Conservation (phyloP, 352 stramenopile genomes). For the Pilasporangium apinafurcum region DNA sequence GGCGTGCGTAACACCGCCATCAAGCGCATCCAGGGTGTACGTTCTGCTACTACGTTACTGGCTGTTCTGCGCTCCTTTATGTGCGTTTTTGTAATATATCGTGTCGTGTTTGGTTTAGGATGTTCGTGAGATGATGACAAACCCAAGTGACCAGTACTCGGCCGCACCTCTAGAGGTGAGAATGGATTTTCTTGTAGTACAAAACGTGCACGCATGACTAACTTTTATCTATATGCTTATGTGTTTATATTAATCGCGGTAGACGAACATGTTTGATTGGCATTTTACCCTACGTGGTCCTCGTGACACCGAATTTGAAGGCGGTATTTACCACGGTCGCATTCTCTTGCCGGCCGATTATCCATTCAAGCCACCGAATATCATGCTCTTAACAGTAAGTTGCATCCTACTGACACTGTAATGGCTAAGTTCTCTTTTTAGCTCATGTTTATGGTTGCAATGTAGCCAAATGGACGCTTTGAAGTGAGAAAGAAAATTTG, state of each 20-base stretch:
- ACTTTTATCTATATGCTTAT: not conserved
- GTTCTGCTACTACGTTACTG: conserved; percentile 2
- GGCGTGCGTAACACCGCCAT: conserved; percentile 75
- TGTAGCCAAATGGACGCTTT: conserved; percentile 93
- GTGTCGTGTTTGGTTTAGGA: conserved; percentile 29
- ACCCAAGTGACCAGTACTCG: conserved; percentile 79
- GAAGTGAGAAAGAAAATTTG: conserved; percentile 98
- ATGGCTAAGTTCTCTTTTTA: not conserved
- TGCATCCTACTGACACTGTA: not conserved
- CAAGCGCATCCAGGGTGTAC: conserved; percentile 81
- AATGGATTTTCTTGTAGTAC: not conserved
- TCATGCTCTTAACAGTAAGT: conserved; percentile 94
- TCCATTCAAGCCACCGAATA: conserved; percentile 97
- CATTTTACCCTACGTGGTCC: conserved; percentile 99
- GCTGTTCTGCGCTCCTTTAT: not conserved
- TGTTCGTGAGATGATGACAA: conserved; percentile 85
- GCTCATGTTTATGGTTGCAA: not conserved
- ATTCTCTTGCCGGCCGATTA: conserved; percentile 95
- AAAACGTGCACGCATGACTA: not conserved
- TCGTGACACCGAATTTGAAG: conserved; percentile 94
- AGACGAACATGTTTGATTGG: conserved; percentile 90
- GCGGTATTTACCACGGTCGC: conserved; percentile 96
- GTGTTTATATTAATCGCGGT: not conserved
- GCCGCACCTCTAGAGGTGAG: conserved; percentile 67
- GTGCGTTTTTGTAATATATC: not conserved